phyloP scores from a whole-genome alignment of 1,139 yeast genomes.

The Lizanozyma gosingica region DNA sequence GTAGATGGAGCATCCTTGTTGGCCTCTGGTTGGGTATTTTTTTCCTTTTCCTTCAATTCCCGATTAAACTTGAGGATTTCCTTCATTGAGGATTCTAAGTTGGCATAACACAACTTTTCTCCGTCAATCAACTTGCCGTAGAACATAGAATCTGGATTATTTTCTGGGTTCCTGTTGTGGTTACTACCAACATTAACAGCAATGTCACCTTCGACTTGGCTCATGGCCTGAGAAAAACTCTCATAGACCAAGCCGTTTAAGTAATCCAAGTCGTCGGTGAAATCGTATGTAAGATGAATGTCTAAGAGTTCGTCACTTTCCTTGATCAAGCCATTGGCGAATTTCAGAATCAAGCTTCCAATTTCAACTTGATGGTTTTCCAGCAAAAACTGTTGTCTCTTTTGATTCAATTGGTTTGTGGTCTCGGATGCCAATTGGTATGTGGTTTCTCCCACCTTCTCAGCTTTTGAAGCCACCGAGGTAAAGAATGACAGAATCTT shows the following conservation, averaged over 20 bases:
- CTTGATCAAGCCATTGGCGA: conserved; percentile 62
- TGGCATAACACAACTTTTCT: conserved; percentile 83
- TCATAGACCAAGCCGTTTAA: conserved; percentile 56
- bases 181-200: conserved; percentile 47
- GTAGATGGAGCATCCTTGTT: conserved; percentile 9
- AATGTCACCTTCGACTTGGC: conserved; percentile 89
- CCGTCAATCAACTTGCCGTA: conserved; percentile 76
- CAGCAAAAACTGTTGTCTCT: conserved; percentile 29
- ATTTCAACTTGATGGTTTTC: conserved; percentile 10
- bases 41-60: conserved; percentile 6
- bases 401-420: conserved; percentile 34
- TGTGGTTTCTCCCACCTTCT: conserved; percentile 31
- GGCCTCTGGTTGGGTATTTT: conserved; percentile 3
- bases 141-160: conserved; percentile 32
- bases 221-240: conserved; percentile 76
- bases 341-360: conserved; percentile 2
- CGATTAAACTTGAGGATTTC: conserved; percentile 25
- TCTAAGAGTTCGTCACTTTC: conserved; percentile 50
- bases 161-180: conserved; percentile 22
- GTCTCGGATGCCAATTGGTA: conserved; percentile 36
- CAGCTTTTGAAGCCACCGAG: conserved; percentile 39
- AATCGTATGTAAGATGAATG: conserved; percentile 61
- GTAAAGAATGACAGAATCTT: conserved; percentile 70
- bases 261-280: conserved; percentile 55
- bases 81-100: conserved; percentile 65